Evolutionary conservation across 2,329 filamentous ascomycete genomes (phyloP), one percentile per base, ranked within the genome.

Genomic region (Fusarium sp.): DNA sequence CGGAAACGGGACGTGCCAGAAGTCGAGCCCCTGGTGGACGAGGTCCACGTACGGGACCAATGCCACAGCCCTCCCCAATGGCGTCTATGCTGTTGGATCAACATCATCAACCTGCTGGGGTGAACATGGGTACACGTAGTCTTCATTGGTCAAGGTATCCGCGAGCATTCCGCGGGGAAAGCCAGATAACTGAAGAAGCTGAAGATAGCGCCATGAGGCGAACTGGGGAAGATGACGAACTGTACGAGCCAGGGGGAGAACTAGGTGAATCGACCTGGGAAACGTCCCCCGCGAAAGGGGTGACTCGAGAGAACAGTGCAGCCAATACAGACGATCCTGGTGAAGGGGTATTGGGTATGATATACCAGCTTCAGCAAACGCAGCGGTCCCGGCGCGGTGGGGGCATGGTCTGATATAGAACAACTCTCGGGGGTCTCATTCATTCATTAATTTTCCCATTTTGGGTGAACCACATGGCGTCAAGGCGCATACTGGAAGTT

Each of bases 21-120:
- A 86, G 81, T 68, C 83, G 85, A 47, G 83, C 80, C 12, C 80
- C 82, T 7, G 80, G 78, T 8, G 77, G 81, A 36, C 78, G 82
- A 32, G 79, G 72, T 30, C 58, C 75, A 22, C 74, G 76, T 28
- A 36, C 63, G 28, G 84, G 86, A 55, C 78, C 81, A 6, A 81
- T 88, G 60, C 82, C 85, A n/a, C 83, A 86, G 56, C 84, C 88
- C 9, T 93, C 91, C 15, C 92, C 92, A 9, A 91, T 93, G 87
- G 89, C 90, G 24, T 94, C 92, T 3, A 89, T 93, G 73, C 85
- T 95, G 4, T 85, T 95, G 5, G 93, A 95, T 81, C 90, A 92
- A 6, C 92, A 93, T 78, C 91, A 95, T 70, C 92, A 95, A 69
- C 93, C 92, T 11, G 84, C 86, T 3, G 83, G 84, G 4, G 85